A percentile compares a stretch with the other conserved stretches of the same genome.
These are phyloP conservation scores for Penicillium sp. DNA, from an alignment of 2,329 filamentous ascomycete species.

Conservation along the genomic window DNA sequence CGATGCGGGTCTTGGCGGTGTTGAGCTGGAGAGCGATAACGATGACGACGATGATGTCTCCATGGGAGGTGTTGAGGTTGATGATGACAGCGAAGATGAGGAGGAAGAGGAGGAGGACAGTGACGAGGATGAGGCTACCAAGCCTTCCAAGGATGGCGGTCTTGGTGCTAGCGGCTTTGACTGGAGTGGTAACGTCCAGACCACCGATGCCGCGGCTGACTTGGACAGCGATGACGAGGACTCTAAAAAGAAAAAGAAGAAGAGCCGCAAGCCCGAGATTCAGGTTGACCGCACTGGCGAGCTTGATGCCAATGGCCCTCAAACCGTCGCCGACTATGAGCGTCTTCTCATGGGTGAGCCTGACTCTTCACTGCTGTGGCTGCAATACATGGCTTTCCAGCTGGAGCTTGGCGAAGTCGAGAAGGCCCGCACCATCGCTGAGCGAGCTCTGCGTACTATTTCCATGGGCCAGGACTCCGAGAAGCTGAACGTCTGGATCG, in stretches of 20 bases:
- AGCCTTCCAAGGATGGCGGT: constrained; percentile 52
- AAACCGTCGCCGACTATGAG: constrained; percentile 90
- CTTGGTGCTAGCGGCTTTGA: constrained; percentile 80
- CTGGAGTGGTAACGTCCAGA: constrained; percentile 75
- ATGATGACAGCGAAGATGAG: constrained; percentile 44
- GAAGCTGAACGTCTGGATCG: constrained; percentile 95
- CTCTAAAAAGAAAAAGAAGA: constrained; percentile 68
- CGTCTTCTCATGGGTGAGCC: constrained; percentile 88
- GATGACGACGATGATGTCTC: constrained; percentile 43
- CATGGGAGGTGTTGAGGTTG: constrained; percentile 52
- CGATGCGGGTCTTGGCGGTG: constrained; percentile 36
- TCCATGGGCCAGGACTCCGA: constrained; percentile 88
- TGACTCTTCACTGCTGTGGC: constrained; percentile 92
- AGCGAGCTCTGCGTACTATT: constrained; percentile 89
- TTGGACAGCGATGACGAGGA: constrained; percentile 57
- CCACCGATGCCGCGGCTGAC: constrained; percentile 49
- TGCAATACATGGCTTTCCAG: constrained; percentile 98
- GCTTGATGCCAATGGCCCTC: constrained; percentile 83
- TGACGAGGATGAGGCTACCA: constrained; percentile 49
- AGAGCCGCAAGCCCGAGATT: constrained; percentile 74
- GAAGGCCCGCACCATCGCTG: constrained; percentile 85
- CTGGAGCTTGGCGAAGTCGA: constrained; percentile 86
- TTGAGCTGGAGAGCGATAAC: constrained; percentile 39
- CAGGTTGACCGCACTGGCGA: constrained; percentile 91
- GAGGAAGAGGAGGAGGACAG: constrained; percentile 24